A percentile compares a stretch with the other conserved stretches of the same genome.
Conservation (phyloP, 139 green algal species). For the Coelastrella sp. region DNA sequence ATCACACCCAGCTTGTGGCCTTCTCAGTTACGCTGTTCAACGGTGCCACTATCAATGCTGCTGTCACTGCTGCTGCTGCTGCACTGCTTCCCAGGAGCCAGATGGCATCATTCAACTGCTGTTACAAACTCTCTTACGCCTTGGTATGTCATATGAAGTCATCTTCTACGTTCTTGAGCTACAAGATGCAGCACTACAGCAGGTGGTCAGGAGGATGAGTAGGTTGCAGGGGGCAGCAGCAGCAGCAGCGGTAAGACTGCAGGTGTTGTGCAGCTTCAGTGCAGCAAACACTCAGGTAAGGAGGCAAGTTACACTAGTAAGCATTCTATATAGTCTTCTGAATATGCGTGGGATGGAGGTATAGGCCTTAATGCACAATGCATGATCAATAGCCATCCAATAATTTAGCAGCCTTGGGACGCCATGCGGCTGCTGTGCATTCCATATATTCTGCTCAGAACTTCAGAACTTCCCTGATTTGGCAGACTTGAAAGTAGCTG, state of each 20-base stretch:
- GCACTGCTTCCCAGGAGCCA: neutral
- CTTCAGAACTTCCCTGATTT: no score
- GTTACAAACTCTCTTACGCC: neutral
- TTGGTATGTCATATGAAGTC: neutral
- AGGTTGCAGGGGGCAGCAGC: neutral
- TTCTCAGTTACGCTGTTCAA: no score
- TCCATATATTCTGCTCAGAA: no score
- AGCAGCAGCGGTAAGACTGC: neutral
- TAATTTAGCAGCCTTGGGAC: no score
- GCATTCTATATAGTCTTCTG: no score
- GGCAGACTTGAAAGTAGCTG: neutral
- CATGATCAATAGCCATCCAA: no score
- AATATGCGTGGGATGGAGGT: no score
- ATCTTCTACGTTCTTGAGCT: slow-evolving; percentile 20
- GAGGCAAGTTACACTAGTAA: slow-evolving; percentile 10
- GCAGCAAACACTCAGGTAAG: slow-evolving; percentile 33
- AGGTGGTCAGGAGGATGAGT: neutral
- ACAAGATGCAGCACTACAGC: neutral
- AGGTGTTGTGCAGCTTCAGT: slow-evolving; percentile 21
- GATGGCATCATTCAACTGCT: neutral
- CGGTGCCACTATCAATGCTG: neutral
- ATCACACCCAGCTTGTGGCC: no score
- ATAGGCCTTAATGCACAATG: no score
- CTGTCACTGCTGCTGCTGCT: neutral
- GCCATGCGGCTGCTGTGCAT: no score